Evolutionary conservation across 371 early-diverging fungal genomes (phyloP).

Genomic region (Mucor racemosus): DNA sequence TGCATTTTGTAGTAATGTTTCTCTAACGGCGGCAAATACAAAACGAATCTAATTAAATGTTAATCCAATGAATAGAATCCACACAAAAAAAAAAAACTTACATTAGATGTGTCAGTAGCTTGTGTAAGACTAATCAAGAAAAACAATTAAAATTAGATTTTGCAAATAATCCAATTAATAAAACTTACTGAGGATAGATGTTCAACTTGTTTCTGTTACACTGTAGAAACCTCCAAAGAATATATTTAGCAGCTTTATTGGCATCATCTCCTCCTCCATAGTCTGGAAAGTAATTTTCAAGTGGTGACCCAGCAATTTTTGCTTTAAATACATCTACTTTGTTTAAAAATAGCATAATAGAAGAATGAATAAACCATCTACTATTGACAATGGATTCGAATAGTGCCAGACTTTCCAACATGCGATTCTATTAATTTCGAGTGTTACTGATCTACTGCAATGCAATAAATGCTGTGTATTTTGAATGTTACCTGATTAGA

Average conservation of each 20-base stretch:
- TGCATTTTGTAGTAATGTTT: conserved; percentile 78
- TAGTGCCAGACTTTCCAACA: conserved; percentile 78
- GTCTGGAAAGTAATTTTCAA: conserved; percentile 66
- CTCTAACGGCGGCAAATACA: conserved; percentile 81
- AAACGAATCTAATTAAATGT: conserved; percentile 52
- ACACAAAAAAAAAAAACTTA: conserved; percentile 36
- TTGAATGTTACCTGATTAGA: conserved; percentile 51
- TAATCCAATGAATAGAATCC: neutral
- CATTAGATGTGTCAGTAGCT: conserved; percentile 83
- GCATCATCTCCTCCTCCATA: conserved; percentile 61
- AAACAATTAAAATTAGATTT: conserved; percentile 55
- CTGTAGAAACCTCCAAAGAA: conserved; percentile 79
- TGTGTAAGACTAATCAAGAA: conserved; percentile 79
- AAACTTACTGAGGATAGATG: conserved; percentile 80
- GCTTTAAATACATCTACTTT: conserved; percentile 82
- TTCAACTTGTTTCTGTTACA: conserved; percentile 76
- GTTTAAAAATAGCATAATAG: conserved; percentile 84
- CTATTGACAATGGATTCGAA: conserved; percentile 83
- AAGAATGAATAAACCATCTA: conserved; percentile 76
- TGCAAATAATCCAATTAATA: conserved; percentile 47
- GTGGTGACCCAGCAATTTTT: conserved; percentile 68
- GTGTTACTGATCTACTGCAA: neutral
- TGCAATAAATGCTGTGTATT: neutral
- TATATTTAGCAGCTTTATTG: conserved; percentile 80
- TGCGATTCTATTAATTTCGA: conserved; percentile 62